Evolutionary conservation across 2,329 filamentous ascomycete genomes (phyloP).

Genomic region (Exophiala lecanii-corni): DNA sequence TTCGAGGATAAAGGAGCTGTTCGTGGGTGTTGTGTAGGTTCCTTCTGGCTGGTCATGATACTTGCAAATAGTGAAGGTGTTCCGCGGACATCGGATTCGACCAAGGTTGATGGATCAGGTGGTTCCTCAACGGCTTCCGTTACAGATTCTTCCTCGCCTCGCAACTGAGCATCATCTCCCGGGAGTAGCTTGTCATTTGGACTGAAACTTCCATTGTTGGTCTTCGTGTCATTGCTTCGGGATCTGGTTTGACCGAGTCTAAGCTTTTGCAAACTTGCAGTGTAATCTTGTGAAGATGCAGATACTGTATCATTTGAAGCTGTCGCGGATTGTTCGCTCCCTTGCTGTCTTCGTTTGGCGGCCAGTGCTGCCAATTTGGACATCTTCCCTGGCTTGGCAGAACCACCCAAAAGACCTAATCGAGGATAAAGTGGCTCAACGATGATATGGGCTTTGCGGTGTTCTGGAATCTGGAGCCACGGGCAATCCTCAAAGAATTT

Average conservation of each 20-base stretch:
- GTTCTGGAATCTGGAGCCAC: slow-evolving; percentile 69
- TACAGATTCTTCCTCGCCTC: background rate
- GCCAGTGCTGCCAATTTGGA: slow-evolving; percentile 91
- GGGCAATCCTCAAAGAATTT: slow-evolving; percentile 78
- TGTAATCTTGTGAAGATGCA: slow-evolving; percentile 17
- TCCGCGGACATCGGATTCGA: slow-evolving; percentile 15
- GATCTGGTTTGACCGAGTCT: slow-evolving; percentile 25
- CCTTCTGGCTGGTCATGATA: slow-evolving; percentile 22
- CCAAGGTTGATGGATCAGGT: slow-evolving; percentile 1
- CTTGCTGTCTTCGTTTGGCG: slow-evolving; percentile 71
- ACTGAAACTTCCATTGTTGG: background rate
- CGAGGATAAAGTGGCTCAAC: slow-evolving; percentile 55
- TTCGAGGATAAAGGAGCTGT: slow-evolving; percentile 8
- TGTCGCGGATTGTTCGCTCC: slow-evolving; percentile 44
- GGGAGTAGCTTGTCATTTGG: background rate
- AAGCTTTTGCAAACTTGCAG: slow-evolving; percentile 21
- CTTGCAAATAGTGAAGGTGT: slow-evolving; percentile 23
- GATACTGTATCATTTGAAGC: background rate
- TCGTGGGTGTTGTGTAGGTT: slow-evolving; percentile 1
- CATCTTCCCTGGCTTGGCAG: slow-evolving; percentile 62
- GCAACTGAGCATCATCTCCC: background rate
- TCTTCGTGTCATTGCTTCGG: background rate
- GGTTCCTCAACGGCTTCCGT: background rate
- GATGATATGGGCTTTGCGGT: slow-evolving; percentile 61
- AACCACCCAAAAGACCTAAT: slow-evolving; percentile 74